phyloP scores from a whole-genome alignment of 768 basidiomycete genomes.

The Pleurotus tuber-regium region DNA sequence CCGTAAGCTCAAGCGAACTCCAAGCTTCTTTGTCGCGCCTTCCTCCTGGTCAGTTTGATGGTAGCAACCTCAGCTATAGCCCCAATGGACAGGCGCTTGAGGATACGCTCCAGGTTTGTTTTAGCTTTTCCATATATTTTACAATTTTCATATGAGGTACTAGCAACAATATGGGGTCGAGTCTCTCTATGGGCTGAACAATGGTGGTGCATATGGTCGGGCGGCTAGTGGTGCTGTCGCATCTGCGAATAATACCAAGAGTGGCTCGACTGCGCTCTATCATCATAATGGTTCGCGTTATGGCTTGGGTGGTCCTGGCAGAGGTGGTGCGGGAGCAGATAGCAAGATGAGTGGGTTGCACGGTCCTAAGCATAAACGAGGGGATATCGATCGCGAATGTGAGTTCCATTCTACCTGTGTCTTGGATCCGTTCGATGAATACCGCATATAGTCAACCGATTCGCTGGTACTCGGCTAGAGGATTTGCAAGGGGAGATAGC shows the following conservation, averaged over 20 bases:
- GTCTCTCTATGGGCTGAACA: slow-evolving; percentile 47
- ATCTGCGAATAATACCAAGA: slow-evolving; percentile 33
- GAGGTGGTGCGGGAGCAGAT: slow-evolving; percentile 52
- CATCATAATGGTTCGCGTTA: slow-evolving; percentile 78
- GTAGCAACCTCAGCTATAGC: slow-evolving; percentile 51
- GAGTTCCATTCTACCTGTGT: slow-evolving; percentile 17
- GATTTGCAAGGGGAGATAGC: slow-evolving; percentile 96
- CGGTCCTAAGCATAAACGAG: slow-evolving; percentile 92
- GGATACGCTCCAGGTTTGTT: slow-evolving; percentile 50
- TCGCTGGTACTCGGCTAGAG: slow-evolving; percentile 92
- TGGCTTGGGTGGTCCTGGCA: slow-evolving; percentile 59
- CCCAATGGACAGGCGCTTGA: slow-evolving; percentile 49
- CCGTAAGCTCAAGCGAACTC: slow-evolving; percentile 52
- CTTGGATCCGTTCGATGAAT: slow-evolving; percentile 9
- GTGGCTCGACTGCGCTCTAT: slow-evolving; percentile 75
- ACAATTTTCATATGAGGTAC: slow-evolving; percentile 14
- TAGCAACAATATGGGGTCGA: slow-evolving; percentile 57
- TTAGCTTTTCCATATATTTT: slow-evolving; percentile 4
- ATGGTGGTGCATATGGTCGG: slow-evolving; percentile 53
- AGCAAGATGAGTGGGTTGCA: slow-evolving; percentile 88
- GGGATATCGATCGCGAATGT: slow-evolving; percentile 90
- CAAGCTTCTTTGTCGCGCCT: slow-evolving; percentile 74
- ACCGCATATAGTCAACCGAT: slow-evolving; percentile 76
- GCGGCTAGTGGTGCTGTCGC: slow-evolving; percentile 38
- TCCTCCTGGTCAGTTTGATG: slow-evolving; percentile 57